Base-by-base conservation (phyloP, 2,329 filamentous ascomycete genomes). In the Sarocladium strictum region DNA sequence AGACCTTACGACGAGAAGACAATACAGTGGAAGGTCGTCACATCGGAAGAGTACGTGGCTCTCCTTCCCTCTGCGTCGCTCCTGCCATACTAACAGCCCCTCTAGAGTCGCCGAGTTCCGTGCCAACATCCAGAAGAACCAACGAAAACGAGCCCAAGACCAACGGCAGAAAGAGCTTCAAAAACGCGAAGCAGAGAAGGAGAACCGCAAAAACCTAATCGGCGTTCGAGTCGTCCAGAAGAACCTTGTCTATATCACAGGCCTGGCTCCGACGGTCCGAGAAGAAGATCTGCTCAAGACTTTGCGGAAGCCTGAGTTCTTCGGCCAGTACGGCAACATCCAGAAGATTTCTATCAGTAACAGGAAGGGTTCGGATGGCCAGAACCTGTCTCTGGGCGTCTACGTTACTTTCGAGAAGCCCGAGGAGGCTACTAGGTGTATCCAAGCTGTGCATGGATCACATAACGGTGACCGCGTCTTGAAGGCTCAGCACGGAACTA, bases 301-400 rank as follows among this genome's bases (percentile, higher is more conserved):
- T 0, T 76, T 99, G 47, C 86, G 95, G 55, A 92, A 92, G 58
- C 84, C 85, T 50, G 89, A 97, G 65, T 99, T 97, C 68, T 99
- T 99, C 64, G 94, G 94, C 5, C 94, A 99, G 70, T 99, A 99
- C 67, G 94, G 94, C 62, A 94, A 93, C 66, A 99, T 99, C 62
- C 88, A 96, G 67, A 99, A 99, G 71, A 97, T 99, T 55, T 96
- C 96, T 54, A 96, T 99, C 61, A 97, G 92, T 77, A 97, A 96
- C 69, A 84, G 91, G 38, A 96, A 96, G 70, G 90, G 80, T 57
- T 80, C 83, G 29, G 82, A 86, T 64, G 81, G 81, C 27, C 80
- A 93, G 58, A 89, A 90, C 61, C 89, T 94, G 63, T 95, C 92
- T 0, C 86, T 99, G 4, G 94, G 94, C 47, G 93, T 99, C 52